Conservation (phyloP, 805 yeast species). For the Saccharomycopsis malanga region DNA sequence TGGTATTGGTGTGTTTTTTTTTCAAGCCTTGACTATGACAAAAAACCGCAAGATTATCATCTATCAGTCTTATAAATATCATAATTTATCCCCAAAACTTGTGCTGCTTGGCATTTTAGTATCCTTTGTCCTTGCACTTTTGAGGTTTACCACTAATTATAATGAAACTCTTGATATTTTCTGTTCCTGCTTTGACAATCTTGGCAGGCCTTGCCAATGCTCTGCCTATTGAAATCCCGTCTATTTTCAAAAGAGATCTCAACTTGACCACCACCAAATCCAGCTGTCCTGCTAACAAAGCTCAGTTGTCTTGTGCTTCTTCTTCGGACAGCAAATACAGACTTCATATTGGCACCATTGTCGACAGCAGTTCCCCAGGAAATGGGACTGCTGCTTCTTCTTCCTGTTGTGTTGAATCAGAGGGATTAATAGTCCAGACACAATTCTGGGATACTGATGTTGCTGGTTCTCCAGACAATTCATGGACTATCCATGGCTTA, state of each 20-base stretch:
- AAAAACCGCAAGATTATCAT: too few relatives aligned
- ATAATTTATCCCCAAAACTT: too few relatives aligned
- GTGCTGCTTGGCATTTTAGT: too few relatives aligned
- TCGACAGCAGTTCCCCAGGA: too few relatives aligned
- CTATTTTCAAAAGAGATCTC: slow-evolving; percentile 17
- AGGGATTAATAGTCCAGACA: slow-evolving; percentile 72
- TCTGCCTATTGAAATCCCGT: slow-evolving; percentile 12
- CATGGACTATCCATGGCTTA: slow-evolving; percentile 76
- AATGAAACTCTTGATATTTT: slow-evolving; percentile 11
- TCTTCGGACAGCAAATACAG: background rate
- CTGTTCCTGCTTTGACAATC: slow-evolving; percentile 16
- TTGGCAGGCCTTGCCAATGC: slow-evolving; percentile 13
- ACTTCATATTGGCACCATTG: too few relatives aligned
- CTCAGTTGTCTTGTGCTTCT: slow-evolving; percentile 12
- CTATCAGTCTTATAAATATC: too few relatives aligned
- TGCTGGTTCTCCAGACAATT: slow-evolving; percentile 59
- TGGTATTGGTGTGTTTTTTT: too few relatives aligned
- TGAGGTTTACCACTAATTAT: too few relatives aligned
- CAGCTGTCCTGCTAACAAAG: slow-evolving; percentile 3
- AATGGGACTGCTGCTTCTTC: too few relatives aligned
- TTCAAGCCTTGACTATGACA: too few relatives aligned
- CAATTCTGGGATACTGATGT: slow-evolving; percentile 92
- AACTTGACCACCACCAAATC: slow-evolving; percentile 12
- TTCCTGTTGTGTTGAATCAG: slow-evolving; percentile 77
- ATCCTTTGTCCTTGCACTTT: too few relatives aligned